Evolutionary conservation across 306 rosid species (phyloP), one percentile per base, ranked within the genome.

Genomic region (Pyrus bretschneideri): DNA sequence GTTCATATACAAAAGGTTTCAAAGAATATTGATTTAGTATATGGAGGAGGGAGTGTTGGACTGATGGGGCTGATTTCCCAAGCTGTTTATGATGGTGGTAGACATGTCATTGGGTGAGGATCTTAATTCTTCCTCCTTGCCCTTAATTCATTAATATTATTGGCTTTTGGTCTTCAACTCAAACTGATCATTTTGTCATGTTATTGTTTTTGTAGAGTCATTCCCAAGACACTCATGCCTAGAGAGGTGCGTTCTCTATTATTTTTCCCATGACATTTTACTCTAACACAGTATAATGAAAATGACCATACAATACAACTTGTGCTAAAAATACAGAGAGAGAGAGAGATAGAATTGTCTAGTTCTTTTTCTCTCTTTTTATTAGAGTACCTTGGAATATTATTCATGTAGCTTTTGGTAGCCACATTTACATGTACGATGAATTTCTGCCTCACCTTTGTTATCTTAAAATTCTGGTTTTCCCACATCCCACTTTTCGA

Each of bases 41-140:
- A 94, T 77, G 98, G 98, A 79, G 98, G 98, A 78, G 98, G 98
- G 19, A 94, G 98, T 86, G 85, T 94, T 79, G 98, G 98, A 60
- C 83, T 94, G 87, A 94, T 94, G 98, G 98, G 98, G 29, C 83
- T 90, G 85, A 86, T 94, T 70, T 94, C 98, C 62, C 97, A 94
- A 74, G 96, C 98, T 64, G 98, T 94, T 46, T 84, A 87, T 55
- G 81, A 87, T 73, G 98, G 98, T 12, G 98, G 98, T 57, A 84
- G 97, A 57, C 98, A 94, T 80, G 98, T 94, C 78, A 83, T 89
- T 83, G 97, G 98, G 98, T 94, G 27, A 83, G 83, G 42, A 71
- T 31, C 67, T 69, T 46, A 64, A 64, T 61, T 61, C 67, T 17
- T 27, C 35, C 11, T 58, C 54, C 29, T 67, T 70, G 25, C 17